A percentile compares a stretch with the other conserved stretches of the same genome.
These are phyloP conservation scores for Eutypella sp. DNA, from an alignment of 2,329 filamentous ascomycete genomes.

Conservation along the genomic window DNA sequence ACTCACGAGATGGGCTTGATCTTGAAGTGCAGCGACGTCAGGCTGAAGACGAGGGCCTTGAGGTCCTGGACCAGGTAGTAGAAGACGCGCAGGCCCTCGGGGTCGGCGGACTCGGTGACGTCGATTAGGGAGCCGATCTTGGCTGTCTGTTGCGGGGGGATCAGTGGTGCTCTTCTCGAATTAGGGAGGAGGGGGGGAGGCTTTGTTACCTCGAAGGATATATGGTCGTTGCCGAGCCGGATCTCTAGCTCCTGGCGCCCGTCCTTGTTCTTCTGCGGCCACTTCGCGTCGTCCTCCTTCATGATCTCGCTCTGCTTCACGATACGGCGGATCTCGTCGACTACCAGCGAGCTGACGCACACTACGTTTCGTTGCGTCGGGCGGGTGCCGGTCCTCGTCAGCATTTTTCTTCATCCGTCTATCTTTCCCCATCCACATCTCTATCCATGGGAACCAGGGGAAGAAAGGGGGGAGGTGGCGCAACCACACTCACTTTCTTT, in stretches of 20 bases:
- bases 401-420: no score
- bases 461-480: conserved; percentile 1
- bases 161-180: conserved; percentile 4
- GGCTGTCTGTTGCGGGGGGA: conserved; percentile 61
- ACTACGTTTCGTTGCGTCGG: conserved; percentile 55
- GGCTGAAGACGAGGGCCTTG: conserved; percentile 91
- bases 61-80: conserved; percentile 98
- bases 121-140: conserved; percentile 97
- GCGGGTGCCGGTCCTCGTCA: no score
- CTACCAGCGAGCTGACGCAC: conserved; percentile 87
- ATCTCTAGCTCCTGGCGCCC: conserved; percentile 96
- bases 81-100: conserved; percentile 92
- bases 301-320: conserved; percentile 96
- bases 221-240: conserved; percentile 87
- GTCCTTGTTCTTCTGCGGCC: conserved; percentile 99
- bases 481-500: conserved; percentile 80
- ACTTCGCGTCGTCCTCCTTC: conserved; percentile 98
- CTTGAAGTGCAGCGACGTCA: conserved; percentile 98
- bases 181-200: no score
- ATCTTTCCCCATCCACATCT: no score
- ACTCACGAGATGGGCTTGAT: conserved; percentile 64
- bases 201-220: conserved; percentile 83
- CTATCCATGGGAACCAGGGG: background rate
- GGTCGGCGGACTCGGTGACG: conserved; percentile 92
- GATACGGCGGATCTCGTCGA: conserved; percentile 94